Percentiles rank a stretch among this genome's conserved stretches.
phyloP scores from a whole-genome alignment of 495 filamentous ascomycete species.

The Clavariopsis aquatica region DNA sequence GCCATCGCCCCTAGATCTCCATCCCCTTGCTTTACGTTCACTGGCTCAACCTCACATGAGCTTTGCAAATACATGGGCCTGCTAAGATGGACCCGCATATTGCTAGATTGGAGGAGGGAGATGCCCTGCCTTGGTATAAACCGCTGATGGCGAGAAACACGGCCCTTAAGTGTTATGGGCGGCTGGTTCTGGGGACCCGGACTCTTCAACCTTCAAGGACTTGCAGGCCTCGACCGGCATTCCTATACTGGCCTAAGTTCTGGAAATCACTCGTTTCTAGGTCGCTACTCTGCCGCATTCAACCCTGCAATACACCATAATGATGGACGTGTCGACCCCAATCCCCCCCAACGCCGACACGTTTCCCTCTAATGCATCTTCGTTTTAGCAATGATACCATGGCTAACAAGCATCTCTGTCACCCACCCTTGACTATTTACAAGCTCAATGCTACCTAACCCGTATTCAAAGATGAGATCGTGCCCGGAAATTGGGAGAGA shows the following conservation, averaged over 20 bases:
- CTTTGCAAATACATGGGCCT: no score
- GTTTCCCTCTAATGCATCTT: conserved; percentile 12
- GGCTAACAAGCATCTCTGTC: neutral
- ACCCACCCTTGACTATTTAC: conserved; percentile 1
- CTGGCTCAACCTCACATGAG: no score
- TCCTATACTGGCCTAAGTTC: conserved; percentile 10
- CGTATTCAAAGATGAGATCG: conserved; percentile 16
- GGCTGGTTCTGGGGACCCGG: no score
- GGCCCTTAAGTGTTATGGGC: no score
- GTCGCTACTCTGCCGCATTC: conserved; percentile 6
- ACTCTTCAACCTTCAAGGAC: neutral
- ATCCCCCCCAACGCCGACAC: conserved; percentile 17
- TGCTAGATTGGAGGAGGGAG: neutral
- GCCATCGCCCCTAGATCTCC: neutral
- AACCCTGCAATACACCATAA: conserved; percentile 23
- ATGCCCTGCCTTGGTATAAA: no score
- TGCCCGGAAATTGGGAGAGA: conserved; percentile 2
- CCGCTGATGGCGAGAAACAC: no score
- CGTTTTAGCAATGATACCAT: neutral
- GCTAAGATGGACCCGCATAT: neutral
- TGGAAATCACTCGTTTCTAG: conserved; percentile 17
- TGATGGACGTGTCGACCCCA: conserved; percentile 11
- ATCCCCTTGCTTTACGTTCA: neutral
- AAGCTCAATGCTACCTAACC: conserved; percentile 18
- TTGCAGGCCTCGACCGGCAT: neutral